These are phyloP conservation scores for Fusarium hainanense DNA, from an alignment of 2,329 filamentous ascomycete species.

Conservation along the genomic window DNA sequence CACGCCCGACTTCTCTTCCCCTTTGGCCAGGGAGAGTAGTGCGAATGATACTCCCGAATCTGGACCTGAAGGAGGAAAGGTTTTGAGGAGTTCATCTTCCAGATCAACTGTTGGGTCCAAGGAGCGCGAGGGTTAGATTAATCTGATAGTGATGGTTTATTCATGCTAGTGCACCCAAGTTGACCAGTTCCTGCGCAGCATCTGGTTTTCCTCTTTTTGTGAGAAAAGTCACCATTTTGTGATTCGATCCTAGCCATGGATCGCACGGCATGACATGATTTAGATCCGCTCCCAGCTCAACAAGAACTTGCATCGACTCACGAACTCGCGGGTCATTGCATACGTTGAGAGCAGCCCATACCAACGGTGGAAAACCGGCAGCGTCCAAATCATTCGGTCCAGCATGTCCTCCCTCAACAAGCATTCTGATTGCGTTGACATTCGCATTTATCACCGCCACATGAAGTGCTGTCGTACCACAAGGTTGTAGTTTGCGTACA, in stretches of 20 bases:
- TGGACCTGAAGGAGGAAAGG: conserved; percentile 37
- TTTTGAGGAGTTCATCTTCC: conserved; percentile 40
- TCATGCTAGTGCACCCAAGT: background rate
- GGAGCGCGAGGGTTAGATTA: conserved; percentile 16
- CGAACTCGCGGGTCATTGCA: background rate
- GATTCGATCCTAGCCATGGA: background rate
- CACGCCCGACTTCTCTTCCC: conserved; percentile 66
- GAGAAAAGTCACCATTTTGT: conserved; percentile 4
- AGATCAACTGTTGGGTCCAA: conserved; percentile 37
- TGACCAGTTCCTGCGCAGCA: conserved; percentile 12
- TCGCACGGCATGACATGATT: conserved; percentile 17
- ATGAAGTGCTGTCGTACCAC: conserved; percentile 23
- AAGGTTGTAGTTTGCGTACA: background rate
- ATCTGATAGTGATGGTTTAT: background rate
- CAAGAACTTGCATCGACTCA: conserved; percentile 13
- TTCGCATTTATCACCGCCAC: conserved; percentile 20
- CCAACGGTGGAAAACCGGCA: conserved; percentile 19
- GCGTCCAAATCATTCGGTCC: conserved; percentile 24
- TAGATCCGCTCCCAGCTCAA: conserved; percentile 25
- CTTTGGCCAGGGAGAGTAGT: conserved; percentile 62
- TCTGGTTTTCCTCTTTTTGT: conserved; percentile 1
- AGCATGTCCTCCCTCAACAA: conserved; percentile 15
- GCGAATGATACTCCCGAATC: conserved; percentile 39
- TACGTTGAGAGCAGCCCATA: conserved; percentile 21
- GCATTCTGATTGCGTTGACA: background rate